These are phyloP conservation scores for Protea cynaroides DNA, from an alignment of 164 flowering plant genomes.

Conservation along the genomic window DNA sequence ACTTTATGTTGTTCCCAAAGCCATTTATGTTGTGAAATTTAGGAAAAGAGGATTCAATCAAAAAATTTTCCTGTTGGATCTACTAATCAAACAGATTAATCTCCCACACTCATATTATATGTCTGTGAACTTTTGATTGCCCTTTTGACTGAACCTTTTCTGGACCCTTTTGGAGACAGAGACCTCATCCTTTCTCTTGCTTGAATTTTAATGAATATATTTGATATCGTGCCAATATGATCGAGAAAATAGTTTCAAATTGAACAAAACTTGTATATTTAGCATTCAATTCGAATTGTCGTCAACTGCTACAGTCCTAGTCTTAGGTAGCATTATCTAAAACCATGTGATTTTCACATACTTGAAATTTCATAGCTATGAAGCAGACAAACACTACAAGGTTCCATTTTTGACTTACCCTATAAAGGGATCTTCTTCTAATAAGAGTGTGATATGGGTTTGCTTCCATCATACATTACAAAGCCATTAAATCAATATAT, in stretches of 20 bases:
- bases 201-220: background rate
- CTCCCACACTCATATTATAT: slow-evolving; percentile 19
- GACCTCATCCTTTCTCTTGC: slow-evolving; percentile 9
- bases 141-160: slow-evolving; percentile 41
- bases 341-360: background rate
- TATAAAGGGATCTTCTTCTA: slow-evolving; percentile 12
- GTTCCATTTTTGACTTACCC: slow-evolving; percentile 19
- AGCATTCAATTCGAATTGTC: background rate
- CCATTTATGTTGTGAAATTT: slow-evolving; percentile 23
- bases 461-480: slow-evolving; percentile 19
- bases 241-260: background rate
- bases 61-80: slow-evolving; percentile 18
- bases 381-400: slow-evolving; percentile 23
- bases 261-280: background rate
- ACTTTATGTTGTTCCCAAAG: slow-evolving; percentile 53
- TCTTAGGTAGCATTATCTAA: background rate
- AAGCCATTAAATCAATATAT: slow-evolving; percentile 2
- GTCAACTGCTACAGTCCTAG: background rate
- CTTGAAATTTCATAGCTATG: slow-evolving; percentile 3
- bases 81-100: slow-evolving; percentile 19
- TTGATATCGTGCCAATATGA: background rate
- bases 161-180: slow-evolving; percentile 23
- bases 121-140: slow-evolving; percentile 25
- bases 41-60: slow-evolving; percentile 15
- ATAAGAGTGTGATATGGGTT: slow-evolving; percentile 16